These are phyloP conservation scores for Phytophthora ramorum DNA, from an alignment of 352 stramenopile species.

Conservation along the genomic window DNA sequence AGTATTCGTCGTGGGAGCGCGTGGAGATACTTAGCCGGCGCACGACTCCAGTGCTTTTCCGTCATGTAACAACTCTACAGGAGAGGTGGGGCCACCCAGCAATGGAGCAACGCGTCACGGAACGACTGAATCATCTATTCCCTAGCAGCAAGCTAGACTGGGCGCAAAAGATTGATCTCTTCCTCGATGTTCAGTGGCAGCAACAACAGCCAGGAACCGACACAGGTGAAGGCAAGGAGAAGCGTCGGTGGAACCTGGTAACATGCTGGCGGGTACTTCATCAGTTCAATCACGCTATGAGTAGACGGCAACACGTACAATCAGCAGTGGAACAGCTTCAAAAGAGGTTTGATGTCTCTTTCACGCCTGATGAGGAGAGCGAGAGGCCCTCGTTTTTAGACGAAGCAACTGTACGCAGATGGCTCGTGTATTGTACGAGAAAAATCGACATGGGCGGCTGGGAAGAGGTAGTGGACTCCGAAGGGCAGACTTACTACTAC, in stretches of 20 bases:
- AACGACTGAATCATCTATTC: slow-evolving; percentile 54
- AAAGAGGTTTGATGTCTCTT: slow-evolving; percentile 24
- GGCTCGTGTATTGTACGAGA: slow-evolving; percentile 50
- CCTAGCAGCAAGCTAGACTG: slow-evolving; percentile 65
- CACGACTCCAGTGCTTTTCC: slow-evolving; percentile 33
- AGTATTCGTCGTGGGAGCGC: slow-evolving; percentile 49
- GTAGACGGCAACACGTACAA: slow-evolving; percentile 39
- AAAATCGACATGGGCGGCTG: slow-evolving; percentile 61
- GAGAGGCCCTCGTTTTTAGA: slow-evolving; percentile 10
- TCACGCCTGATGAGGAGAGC: neutral
- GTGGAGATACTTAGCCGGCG: slow-evolving; percentile 45
- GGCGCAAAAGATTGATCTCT: slow-evolving; percentile 54
- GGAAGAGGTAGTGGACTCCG: slow-evolving; percentile 56
- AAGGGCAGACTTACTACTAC: slow-evolving; percentile 67
- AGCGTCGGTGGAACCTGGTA: slow-evolving; percentile 34
- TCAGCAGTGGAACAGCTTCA: slow-evolving; percentile 33
- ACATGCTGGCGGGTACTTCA: slow-evolving; percentile 34
- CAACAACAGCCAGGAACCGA: slow-evolving; percentile 16
- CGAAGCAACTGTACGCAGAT: slow-evolving; percentile 40
- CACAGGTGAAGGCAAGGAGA: neutral
- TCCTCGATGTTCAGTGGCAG: slow-evolving; percentile 57
- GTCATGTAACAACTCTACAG: slow-evolving; percentile 41
- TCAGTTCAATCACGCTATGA: slow-evolving; percentile 48
- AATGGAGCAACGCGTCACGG: slow-evolving; percentile 51
- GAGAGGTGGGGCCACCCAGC: slow-evolving; percentile 63